Evolutionary conservation across 2,329 filamentous ascomycete species (phyloP), one percentile per base, ranked within the genome.

Genomic region (Fusarium sp.): DNA sequence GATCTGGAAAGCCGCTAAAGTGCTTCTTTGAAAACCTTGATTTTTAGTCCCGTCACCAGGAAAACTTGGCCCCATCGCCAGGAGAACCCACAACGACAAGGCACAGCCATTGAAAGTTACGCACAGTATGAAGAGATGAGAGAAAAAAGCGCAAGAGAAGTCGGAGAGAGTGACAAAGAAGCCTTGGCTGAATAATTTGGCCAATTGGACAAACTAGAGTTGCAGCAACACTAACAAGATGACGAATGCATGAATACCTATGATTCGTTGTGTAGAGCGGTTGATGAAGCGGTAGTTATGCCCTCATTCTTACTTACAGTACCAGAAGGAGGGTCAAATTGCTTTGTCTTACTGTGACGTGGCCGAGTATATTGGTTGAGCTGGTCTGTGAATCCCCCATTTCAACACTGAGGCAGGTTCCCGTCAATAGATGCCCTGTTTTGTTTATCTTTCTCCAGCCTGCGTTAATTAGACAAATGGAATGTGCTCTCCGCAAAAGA

Each of bases 11-110:
- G 26, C 42, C 43, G 34, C 67, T 68, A 67, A 70, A 58, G 58
- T 51, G 57, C 62, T 65, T 65, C 53, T 52, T 42, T 65, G 22
- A 49, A 49, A 72, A 68, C 59, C 68, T 70, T 65, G 59, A 59
- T 64, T 69, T 26, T 39, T 34, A 65, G 56, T 56, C 58, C 57
- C 38, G 44, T 11, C 28, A 31, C 28, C 28, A 5, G 13, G 13
- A 10, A 31, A 31, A 31, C 28, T 31, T 57, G 15, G 44, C 21
- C 53, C 51, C 62, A 63, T 63, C 57, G 40, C 54, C 50, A 58
- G 40, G 31, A 28, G 45, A 60, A 38, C 34, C 67, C 60, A 69
- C 67, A 65, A 36, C 42, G 52, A 42, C 40, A 45, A 65, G 64
- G 34, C 58, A 57, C 61, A 59, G 53, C 45, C 49, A 56, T 44